Evolutionary conservation across 805 yeast species (phyloP), one percentile per base, ranked within the genome.

Genomic region (Teunomyces barrocoloradensis): DNA sequence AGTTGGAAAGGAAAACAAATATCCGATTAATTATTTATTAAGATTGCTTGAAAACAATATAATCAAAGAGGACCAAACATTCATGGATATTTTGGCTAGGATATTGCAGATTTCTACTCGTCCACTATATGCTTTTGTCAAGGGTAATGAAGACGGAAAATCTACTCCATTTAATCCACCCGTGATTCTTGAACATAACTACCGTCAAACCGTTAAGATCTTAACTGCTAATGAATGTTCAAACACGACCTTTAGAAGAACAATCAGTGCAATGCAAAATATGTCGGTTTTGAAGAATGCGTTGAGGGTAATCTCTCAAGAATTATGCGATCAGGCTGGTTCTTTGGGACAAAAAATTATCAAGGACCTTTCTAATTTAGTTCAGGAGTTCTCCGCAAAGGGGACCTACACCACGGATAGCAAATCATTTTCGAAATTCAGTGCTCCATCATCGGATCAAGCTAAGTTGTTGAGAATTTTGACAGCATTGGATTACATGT

Each of bases 401-500:
- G 56, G 35, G 18, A 74, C 43, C 1, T 53, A 72, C 3, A 72
- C 79, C 23, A 72, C 81, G 25, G 79, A 77, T 41, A 74, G 78
- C 18, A 80, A 78, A 21, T 68, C 82, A 2, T 73, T 90, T 50
- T 68, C 79, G 23, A 81, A 80, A 55, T 88, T 91, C 59, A 87
- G 94, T 2, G 79, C 89, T 0, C 80, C 90, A 1, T 81, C 87
- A 36, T 87, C 96, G 0, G 90, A 87, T 51, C 98, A 94, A 62
- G 87, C 97, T 6, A 90, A 89, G 58, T 66, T 94, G n/a, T 70
- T 92, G 46, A 77, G 96, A 44, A 83, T 89, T 2, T 72, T 91
- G 50, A 90, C 97, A 0, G 96, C 97, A 0, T 74, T 91, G 48
- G 97, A 91, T 57, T 89, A 85, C 55, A 72, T 91, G 59, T 86